A percentile compares a stretch with the other conserved stretches of the same genome.
Evolutionary conservation across 2,329 filamentous ascomycete genomes (phyloP).

Genomic region (Verticillium albo-atrum): DNA sequence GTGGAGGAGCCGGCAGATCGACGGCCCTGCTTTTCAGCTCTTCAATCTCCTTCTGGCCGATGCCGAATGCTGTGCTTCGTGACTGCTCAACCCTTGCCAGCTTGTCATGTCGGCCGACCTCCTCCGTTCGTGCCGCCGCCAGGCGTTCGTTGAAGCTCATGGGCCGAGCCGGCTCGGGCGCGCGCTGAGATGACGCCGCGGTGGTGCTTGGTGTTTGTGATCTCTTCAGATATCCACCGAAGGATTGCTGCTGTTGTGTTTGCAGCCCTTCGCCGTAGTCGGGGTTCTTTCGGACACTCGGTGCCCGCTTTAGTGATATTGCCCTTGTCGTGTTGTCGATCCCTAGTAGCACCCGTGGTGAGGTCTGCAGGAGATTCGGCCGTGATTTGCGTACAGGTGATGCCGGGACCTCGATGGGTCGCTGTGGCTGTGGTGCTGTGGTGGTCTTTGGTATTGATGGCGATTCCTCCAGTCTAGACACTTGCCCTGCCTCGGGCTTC

Average conservation of each 20-base stretch:
- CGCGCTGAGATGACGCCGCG: constrained; percentile 3
- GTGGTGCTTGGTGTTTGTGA: constrained; percentile 32
- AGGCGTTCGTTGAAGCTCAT: constrained; percentile 81
- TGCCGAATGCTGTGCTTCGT: constrained; percentile 52
- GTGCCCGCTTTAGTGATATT: constrained; percentile 75
- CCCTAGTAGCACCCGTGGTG: constrained; percentile 76
- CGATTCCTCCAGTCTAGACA: background rate
- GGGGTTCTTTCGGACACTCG: constrained; percentile 36
- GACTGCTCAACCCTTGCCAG: constrained; percentile 47
- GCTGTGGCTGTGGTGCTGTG: constrained; percentile 9
- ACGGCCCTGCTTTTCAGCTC: constrained; percentile 53
- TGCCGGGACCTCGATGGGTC: constrained; percentile 65
- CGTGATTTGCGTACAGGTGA: constrained; percentile 62
- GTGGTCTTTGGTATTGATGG: constrained; percentile 14
- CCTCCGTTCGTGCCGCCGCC: constrained; percentile 60
- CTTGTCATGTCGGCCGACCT: constrained; percentile 44
- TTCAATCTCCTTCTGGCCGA: constrained; percentile 55
- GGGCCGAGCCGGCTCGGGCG: constrained; percentile 30
- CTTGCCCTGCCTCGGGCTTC: background rate
- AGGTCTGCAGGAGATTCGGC: constrained; percentile 50
- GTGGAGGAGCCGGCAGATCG: constrained; percentile 45
- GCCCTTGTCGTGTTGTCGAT: constrained; percentile 86
- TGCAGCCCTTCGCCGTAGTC: constrained; percentile 21
- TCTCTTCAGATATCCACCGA: constrained; percentile 39
- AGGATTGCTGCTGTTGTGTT: background rate